Evolutionary conservation across 2,329 filamentous ascomycete species (phyloP), one percentile per base, ranked within the genome.

Genomic region (Aspergillus pseudotamarii): DNA sequence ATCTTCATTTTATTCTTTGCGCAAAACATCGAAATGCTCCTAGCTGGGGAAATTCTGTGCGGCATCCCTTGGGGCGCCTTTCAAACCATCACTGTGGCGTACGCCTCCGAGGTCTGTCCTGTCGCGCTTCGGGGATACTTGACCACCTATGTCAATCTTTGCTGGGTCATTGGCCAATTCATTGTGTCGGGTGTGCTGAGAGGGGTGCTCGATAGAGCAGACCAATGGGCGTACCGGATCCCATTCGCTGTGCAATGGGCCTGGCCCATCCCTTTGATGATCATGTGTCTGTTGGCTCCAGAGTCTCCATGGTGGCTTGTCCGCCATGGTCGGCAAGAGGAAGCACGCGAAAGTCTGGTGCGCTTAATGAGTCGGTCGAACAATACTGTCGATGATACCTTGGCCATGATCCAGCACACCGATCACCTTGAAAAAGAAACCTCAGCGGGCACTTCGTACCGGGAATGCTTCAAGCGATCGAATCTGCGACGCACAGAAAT

Each of bases 1-100:
- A 71, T 76, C 60, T 80, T 81, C 69, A 71, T 81, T 46, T 68
- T 72, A 10, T 81, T 81, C 71, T 81, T 81, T 60, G 77, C 79
- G 0, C 67, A 72, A 19, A 75, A 72, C 56, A 63, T 81, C 43
- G 62, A 65, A 1, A 72, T 71, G 48, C 68, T 79, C n/a, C 68
- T 79, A 16, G 75, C 73, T 11, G 77, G 76, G 5, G 71, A 78
- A 59, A 67, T 80, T 19, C 69, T 81, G 10, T 76, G 73, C 38
- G 79, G 79, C n/a, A 72, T 81, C 48, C 78, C 78, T 0, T 76
- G 76, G 71, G 76, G 76, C 28, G 70, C 76, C 41, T 78, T 78
- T 63, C 66, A 69, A 41, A 77, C 76, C 3, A 61, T 79, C 34
- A 75, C 76, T 2, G 72, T 72, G 9, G 12, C 48, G 14, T 51